Base-by-base conservation (phyloP, 148 eudicot genomes). In the Chenopodium album region DNA sequence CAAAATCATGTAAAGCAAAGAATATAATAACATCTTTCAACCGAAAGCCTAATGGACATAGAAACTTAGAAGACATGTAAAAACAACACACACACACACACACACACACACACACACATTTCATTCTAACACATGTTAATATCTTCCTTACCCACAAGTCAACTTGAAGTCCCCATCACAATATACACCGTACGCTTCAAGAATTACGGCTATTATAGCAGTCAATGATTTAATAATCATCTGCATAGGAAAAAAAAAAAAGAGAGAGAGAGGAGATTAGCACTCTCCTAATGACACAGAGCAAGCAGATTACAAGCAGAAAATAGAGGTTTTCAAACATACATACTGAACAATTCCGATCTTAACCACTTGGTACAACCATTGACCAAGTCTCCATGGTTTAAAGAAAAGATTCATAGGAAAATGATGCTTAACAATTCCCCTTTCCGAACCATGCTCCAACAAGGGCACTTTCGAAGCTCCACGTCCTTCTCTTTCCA, bases 321-420 rank as follows among this genome's bases (percentile, higher is more conserved):
- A 50, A 37, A 81, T 5, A 85, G 48, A 64, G 80, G 69, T 77
- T 73, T 79, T 56, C 60, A 50, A 80, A 91, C 98, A 91, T 92
- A 97, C 99, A 92, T 97, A 97, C 83, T 97, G 99, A 82, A 97
- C 95, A 84, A 97, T 92, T 85, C 98, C 99, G 77, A 91, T 86
- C 87, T 94, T 97, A 88, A 97, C 91, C 78, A 94, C 91, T 92
- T 92, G 94, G 88, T 89, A 97, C 85, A 97, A 87, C 99, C 96
- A 90, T 41, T 80, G 85, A 81, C 91, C 94, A 82, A 97, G 89
- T 86, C 80, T 90, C 99, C 99, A 97, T 76, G 99, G 99, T 82
- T 90, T 92, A 62, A 94, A 75, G 80, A 97, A 84, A 72, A 85
- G 87, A 79, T 88, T 97, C 93, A 97, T 84, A 16, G 99, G 99